These are phyloP conservation scores for Geotrichum macrosporum DNA, from an alignment of 1,139 yeast genomes.

Conservation along the genomic window DNA sequence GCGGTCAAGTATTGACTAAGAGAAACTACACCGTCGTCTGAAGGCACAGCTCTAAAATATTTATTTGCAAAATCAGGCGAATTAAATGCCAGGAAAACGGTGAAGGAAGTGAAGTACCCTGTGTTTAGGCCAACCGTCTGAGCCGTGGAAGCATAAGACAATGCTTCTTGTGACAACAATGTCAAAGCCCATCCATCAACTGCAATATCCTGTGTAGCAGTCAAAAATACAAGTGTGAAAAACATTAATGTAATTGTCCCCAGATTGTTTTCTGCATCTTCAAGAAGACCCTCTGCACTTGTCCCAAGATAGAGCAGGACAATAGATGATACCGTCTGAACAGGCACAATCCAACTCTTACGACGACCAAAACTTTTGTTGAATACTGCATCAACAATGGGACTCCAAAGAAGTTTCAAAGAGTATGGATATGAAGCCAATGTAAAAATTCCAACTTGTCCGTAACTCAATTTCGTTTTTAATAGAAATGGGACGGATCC, in stretches of 20 bases:
- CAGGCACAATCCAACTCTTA: conserved; percentile 91
- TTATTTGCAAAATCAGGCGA: conserved; percentile 91
- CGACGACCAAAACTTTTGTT: conserved; percentile 68
- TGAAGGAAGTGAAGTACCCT: conserved; percentile 88
- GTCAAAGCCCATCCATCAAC: conserved; percentile 99
- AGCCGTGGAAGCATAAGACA: conserved; percentile 95
- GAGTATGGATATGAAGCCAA: conserved; percentile 94
- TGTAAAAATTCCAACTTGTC: conserved; percentile 87
- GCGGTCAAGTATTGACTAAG: conserved; percentile 70
- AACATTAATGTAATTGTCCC: conserved; percentile 57
- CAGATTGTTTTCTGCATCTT: conserved; percentile 53
- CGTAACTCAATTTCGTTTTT: conserved; percentile 74
- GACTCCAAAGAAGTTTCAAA: conserved; percentile 88
- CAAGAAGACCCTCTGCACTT: conserved; percentile 54
- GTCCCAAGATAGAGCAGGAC: conserved; percentile 62
- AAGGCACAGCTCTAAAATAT: conserved; percentile 61
- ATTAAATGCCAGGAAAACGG: conserved; percentile 83
- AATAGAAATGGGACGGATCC: conserved; percentile 92
- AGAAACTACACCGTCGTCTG: conserved; percentile 61
- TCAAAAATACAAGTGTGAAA: conserved; percentile 71
- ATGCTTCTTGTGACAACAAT: conserved; percentile 66
- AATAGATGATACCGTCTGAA: conserved; percentile 71
- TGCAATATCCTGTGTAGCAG: conserved; percentile 98
- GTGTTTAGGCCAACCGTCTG: conserved; percentile 92
- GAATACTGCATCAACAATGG: conserved; percentile 86